Conservation (phyloP, 495 filamentous ascomycete genomes). For the Lasiosphaeria hispida region DNA sequence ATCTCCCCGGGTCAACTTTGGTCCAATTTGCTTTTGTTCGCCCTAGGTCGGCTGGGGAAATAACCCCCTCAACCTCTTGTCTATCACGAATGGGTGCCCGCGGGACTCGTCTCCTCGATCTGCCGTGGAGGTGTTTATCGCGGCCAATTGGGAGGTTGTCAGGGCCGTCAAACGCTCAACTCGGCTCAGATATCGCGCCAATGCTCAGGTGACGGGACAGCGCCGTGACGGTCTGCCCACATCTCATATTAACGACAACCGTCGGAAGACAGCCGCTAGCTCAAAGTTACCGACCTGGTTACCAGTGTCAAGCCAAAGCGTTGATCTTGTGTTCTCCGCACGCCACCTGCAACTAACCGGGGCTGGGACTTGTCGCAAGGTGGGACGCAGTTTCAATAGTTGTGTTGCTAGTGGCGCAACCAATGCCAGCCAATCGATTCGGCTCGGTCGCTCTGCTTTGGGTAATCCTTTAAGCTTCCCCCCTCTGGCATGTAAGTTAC, state of each 20-base stretch:
- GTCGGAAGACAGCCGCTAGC: conserved; percentile 1
- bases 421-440: conserved; percentile 5
- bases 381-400: not conserved
- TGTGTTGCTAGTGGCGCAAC: conserved; percentile 7
- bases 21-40: not conserved
- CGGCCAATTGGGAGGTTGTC: not conserved
- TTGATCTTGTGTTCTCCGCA: not conserved
- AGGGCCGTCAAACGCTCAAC: not conserved
- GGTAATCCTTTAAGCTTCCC: conserved; percentile 13
- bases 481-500: conserved; percentile 14
- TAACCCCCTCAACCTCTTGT: not conserved
- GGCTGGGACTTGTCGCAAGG: not conserved
- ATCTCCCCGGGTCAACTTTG: not conserved
- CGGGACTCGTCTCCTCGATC: not conserved
- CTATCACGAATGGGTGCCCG: not conserved
- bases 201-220: conserved; percentile 1
- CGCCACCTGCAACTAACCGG: conserved; percentile 8
- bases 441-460: conserved; percentile 13
- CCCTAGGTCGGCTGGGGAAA: not conserved
- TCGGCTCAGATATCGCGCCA: not conserved
- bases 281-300: not conserved
- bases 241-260: not conserved
- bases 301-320: not conserved
- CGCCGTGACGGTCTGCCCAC: not conserved
- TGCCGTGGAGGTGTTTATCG: not conserved